A percentile compares a stretch with the other conserved stretches of the same genome.
phyloP scores from a whole-genome alignment of 306 rosid species.

The Oemleria cerasiformis region DNA sequence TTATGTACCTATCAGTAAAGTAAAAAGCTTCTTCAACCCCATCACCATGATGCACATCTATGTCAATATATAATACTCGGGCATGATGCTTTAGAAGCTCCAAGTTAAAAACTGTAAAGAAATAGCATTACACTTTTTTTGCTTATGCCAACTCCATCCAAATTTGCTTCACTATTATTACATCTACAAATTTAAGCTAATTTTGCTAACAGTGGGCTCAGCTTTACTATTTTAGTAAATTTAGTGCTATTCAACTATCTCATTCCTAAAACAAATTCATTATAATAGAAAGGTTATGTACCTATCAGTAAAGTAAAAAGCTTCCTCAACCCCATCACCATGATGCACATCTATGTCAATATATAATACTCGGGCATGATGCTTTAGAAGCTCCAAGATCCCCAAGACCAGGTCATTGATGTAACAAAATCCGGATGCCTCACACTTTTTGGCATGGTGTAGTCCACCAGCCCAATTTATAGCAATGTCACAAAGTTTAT shows the following conservation, averaged over 20 bases:
- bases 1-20: constrained; percentile 84
- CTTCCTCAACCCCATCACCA: constrained; percentile 99
- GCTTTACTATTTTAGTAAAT: not conserved
- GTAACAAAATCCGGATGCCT: constrained; percentile 98
- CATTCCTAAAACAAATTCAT: constrained; percentile 14
- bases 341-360: constrained; percentile 99
- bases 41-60: constrained; percentile 99
- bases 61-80: constrained; percentile 94
- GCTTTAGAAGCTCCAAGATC: constrained; percentile 89
- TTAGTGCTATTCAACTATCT: not conserved
- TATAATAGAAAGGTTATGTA: constrained; percentile 27
- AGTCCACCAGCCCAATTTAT: constrained; percentile 99
- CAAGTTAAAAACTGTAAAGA: no score
- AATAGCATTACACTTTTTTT: no score
- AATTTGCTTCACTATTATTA: not conserved
- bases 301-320: constrained; percentile 98
- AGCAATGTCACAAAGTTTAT: constrained; percentile 88
- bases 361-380: constrained; percentile 92
- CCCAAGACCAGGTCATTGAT: constrained; percentile 97
- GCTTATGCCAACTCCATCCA: not conserved
- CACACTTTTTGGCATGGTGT: constrained; percentile 99
- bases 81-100: constrained; percentile 94
- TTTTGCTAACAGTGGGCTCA: constrained; percentile 2
- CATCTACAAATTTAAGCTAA: not conserved
- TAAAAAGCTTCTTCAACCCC: constrained; percentile 99